Percentiles rank a stretch among this genome's conserved stretches.
Evolutionary conservation across 2,329 filamentous ascomycete genomes (phyloP).

Genomic region (Fusarium chlamydosporum): DNA sequence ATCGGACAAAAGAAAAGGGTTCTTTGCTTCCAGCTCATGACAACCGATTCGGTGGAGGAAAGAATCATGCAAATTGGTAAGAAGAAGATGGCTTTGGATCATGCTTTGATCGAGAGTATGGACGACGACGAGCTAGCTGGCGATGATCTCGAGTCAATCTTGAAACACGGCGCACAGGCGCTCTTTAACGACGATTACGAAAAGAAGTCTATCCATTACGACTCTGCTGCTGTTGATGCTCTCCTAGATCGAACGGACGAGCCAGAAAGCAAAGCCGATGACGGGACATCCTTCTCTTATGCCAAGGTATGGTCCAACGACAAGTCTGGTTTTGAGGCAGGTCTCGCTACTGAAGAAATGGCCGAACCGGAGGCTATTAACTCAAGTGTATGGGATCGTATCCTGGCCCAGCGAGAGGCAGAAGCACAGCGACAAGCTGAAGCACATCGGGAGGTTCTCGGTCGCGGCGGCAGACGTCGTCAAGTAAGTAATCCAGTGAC

Average conservation of each 20-base stretch:
- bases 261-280: constrained; percentile 77
- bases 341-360: constrained; percentile 66
- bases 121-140: constrained; percentile 84
- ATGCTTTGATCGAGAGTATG: constrained; percentile 93
- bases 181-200: constrained; percentile 83
- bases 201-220: constrained; percentile 83
- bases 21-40: constrained; percentile 94
- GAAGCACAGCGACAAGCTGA: constrained; percentile 81
- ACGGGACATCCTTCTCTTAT: constrained; percentile 88
- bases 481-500: constrained; percentile 48
- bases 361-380: constrained; percentile 70
- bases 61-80: constrained; percentile 96
- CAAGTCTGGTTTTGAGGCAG: constrained; percentile 74
- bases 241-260: constrained; percentile 88
- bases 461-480: constrained; percentile 84
- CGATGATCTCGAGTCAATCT: constrained; percentile 86
- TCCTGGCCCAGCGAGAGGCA: constrained; percentile 84
- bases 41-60: constrained; percentile 89
- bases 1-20: constrained; percentile 98
- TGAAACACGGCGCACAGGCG: constrained; percentile 88
- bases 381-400: constrained; percentile 88
- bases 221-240: constrained; percentile 85
- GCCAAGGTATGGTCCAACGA: constrained; percentile 95
- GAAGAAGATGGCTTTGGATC: constrained; percentile 95
- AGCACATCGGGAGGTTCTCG: constrained; percentile 79